phyloP scores from a whole-genome alignment of 306 rosid genomes.

The apple (Malus domestica) region DNA sequence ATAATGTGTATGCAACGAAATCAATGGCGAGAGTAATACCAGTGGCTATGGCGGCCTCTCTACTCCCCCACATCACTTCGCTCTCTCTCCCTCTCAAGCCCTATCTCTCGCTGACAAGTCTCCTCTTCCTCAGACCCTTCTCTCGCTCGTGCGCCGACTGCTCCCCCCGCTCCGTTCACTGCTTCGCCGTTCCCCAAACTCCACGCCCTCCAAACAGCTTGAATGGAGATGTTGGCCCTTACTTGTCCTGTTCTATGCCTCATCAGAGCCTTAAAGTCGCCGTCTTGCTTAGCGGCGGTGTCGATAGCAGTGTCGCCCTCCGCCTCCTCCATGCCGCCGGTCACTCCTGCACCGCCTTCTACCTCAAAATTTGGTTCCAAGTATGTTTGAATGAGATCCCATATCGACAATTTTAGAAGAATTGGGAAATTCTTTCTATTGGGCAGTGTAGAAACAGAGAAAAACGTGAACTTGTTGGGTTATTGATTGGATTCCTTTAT shows the following conservation, averaged over 20 bases:
- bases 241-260: slow-evolving; percentile 59
- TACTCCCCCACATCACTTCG: slow-evolving; percentile 18
- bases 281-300: slow-evolving; percentile 84
- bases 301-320: slow-evolving; percentile 91
- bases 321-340: slow-evolving; percentile 83
- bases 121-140: slow-evolving; percentile 12
- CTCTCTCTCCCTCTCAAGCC: slow-evolving; percentile 18
- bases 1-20: too few species aligned
- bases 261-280: slow-evolving; percentile 52
- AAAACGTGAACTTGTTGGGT: neutral
- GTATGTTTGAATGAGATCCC: slow-evolving; percentile 19
- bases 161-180: neutral
- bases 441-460: neutral
- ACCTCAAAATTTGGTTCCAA: slow-evolving; percentile 93
- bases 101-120: neutral
- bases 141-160: neutral
- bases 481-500: neutral
- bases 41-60: neutral
- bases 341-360: slow-evolving; percentile 84
- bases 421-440: neutral
- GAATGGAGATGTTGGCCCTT: slow-evolving; percentile 31
- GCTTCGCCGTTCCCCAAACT: slow-evolving; percentile 12
- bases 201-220: slow-evolving; percentile 16
- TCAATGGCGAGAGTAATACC: neutral
- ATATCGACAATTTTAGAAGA: neutral